Conservation (phyloP, 1,284 basidiomycete genomes). For the Paramarasmius palmivorus region DNA sequence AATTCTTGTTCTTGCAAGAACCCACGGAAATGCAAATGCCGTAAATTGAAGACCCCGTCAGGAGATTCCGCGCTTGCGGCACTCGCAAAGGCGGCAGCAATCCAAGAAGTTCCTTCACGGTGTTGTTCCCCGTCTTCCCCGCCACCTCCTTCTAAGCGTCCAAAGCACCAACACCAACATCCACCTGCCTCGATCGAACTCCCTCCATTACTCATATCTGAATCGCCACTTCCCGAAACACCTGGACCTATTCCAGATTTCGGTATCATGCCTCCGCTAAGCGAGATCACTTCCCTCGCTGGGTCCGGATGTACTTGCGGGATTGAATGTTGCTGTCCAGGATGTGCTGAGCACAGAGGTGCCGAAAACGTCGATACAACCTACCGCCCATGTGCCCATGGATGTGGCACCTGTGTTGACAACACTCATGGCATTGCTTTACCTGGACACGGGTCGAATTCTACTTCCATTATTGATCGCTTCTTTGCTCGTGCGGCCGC, state of each 20-base stretch:
- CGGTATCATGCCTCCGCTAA: conserved; percentile 59
- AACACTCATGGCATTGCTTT: conserved; percentile 43
- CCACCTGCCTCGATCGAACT: conserved; percentile 37
- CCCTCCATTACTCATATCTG: conserved; percentile 34
- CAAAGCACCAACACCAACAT: conserved; percentile 26
- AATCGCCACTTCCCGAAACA: conserved; percentile 19
- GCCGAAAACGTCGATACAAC: conserved; percentile 42
- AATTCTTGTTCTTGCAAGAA: conserved; percentile 66
- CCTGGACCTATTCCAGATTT: conserved; percentile 42
- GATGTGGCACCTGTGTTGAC: conserved; percentile 71
- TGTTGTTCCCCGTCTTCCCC: conserved; percentile 11
- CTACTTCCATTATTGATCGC: conserved; percentile 45
- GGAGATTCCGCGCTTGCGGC: conserved; percentile 36
- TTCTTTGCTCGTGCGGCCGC: conserved; percentile 67
- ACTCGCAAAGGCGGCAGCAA: conserved; percentile 51
- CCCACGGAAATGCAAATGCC: conserved; percentile 58
- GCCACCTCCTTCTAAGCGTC: conserved; percentile 31
- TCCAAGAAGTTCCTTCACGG: background rate
- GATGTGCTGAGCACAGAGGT: conserved; percentile 68
- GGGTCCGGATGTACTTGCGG: conserved; percentile 73
- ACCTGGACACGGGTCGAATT: conserved; percentile 26
- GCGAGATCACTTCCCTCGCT: conserved; percentile 52
- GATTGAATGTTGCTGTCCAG: conserved; percentile 67
- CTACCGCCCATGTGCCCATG: conserved; percentile 54
- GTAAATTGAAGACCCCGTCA: conserved; percentile 15